Evolutionary conservation across 2,329 filamentous ascomycete genomes (phyloP).

Genomic region (Torrubiella hemipterigena): DNA sequence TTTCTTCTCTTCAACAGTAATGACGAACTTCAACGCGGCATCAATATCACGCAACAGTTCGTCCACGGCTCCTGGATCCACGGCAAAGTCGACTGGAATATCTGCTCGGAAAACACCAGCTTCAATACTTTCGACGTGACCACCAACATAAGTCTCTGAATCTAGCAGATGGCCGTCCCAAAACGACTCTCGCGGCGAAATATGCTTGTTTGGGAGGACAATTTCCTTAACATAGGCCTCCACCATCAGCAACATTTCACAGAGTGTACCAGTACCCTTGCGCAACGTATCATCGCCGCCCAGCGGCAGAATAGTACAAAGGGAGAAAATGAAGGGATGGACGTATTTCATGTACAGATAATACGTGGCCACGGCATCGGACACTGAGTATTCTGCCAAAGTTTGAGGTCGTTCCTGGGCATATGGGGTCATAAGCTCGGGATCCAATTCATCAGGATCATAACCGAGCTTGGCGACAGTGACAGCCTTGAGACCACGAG

Average conservation of each 20-base stretch:
- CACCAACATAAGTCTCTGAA: constrained; percentile 95
- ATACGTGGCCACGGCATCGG: constrained; percentile 96
- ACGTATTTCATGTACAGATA: constrained; percentile 99
- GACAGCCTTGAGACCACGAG: constrained; percentile 91
- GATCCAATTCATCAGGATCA: constrained; percentile 94
- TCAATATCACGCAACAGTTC: constrained; percentile 81
- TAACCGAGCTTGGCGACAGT: constrained; percentile 97
- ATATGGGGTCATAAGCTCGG: constrained; percentile 91
- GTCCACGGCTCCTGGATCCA: constrained; percentile 83
- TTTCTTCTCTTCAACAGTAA: constrained; percentile 75
- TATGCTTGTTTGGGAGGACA: constrained; percentile 90
- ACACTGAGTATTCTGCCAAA: constrained; percentile 94
- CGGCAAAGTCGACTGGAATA: constrained; percentile 84
- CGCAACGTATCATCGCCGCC: constrained; percentile 85
- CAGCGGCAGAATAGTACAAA: constrained; percentile 91
- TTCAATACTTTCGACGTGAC: constrained; percentile 98
- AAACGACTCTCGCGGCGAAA: constrained; percentile 81
- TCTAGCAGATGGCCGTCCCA: constrained; percentile 95
- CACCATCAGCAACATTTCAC: constrained; percentile 98
- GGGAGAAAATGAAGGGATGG: constrained; percentile 98
- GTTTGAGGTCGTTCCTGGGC: constrained; percentile 86
- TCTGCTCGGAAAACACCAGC: constrained; percentile 93
- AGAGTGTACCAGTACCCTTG: constrained; percentile 96
- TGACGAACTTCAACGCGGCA: constrained; percentile 77
- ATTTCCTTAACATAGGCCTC: constrained; percentile 90